These are phyloP conservation scores for Discostella pseudostelligera DNA, from an alignment of 108 stramenopile species.

Conservation along the genomic window DNA sequence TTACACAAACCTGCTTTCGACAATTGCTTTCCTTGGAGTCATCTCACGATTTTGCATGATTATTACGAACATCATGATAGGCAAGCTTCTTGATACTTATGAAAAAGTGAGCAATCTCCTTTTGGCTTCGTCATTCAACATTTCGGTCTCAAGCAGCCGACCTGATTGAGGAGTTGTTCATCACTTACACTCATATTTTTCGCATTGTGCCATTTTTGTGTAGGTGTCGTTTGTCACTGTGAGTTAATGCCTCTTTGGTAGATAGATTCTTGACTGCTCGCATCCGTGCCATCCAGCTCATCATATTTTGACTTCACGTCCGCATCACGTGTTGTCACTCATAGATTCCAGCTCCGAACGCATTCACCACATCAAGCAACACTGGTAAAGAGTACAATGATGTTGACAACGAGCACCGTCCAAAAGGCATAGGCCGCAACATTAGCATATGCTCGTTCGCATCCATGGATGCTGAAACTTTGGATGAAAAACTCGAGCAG, in stretches of 20 bases:
- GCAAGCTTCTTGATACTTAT: conserved; percentile 41
- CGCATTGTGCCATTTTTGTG: too few species aligned
- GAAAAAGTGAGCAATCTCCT: conserved; percentile 28
- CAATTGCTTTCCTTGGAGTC: background rate
- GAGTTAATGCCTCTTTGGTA: background rate
- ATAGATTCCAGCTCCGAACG: conserved; percentile 55
- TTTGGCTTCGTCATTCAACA: too few species aligned
- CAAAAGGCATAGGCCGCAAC: conserved; percentile 2
- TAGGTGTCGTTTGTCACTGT: conserved; percentile 10
- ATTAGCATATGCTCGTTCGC: background rate
- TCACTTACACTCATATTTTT: too few species aligned
- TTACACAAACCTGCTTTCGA: background rate
- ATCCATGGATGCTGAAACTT: background rate
- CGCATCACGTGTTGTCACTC: background rate
- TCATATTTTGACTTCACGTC: background rate
- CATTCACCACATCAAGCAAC: conserved; percentile 42
- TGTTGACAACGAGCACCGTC: conserved; percentile 20
- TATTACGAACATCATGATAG: background rate
- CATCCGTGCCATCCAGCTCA: background rate
- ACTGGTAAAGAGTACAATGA: conserved; percentile 47
- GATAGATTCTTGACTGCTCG: background rate
- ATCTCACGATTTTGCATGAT: background rate
- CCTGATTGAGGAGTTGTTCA: too few species aligned
- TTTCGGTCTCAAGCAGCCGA: too few species aligned
- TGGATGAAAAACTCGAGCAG: conserved; percentile 35